A percentile compares a stretch with the other conserved stretches of the same genome.
Evolutionary conservation across 164 flowering plant genomes (phyloP).

Genomic region (Tetracentron sinense): DNA sequence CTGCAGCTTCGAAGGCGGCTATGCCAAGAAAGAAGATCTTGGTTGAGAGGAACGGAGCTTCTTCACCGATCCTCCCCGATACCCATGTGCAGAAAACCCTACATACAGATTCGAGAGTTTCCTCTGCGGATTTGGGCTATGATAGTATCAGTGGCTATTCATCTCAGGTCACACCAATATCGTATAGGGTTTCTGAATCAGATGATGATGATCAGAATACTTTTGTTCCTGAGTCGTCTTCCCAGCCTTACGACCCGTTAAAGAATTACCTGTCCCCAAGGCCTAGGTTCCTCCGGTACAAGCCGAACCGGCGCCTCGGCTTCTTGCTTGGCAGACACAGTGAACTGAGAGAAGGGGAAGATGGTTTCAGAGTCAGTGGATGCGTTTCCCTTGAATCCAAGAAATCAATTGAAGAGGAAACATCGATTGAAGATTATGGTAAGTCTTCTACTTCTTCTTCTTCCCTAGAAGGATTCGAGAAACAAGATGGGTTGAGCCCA

Average conservation of each 20-base stretch:
- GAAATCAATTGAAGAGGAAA: conserved; percentile 18
- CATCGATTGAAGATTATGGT: neutral
- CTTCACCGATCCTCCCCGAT: conserved; percentile 6
- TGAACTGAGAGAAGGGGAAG: conserved; percentile 1
- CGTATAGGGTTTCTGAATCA: conserved; percentile 5
- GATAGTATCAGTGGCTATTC: neutral
- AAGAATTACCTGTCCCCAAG: conserved; percentile 57
- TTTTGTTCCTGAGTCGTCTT: conserved; percentile 7
- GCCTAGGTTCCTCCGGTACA: conserved; percentile 53
- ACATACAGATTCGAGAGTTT: neutral
- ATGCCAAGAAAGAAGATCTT: conserved; percentile 37
- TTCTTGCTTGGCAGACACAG: conserved; percentile 18
- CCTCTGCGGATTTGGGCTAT: neutral
- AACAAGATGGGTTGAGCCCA: conserved; percentile 13
- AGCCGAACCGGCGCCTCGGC: conserved; percentile 37
- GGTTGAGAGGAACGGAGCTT: conserved; percentile 31
- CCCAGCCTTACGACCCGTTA: conserved; percentile 44
- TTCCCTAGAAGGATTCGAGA: conserved; percentile 9
- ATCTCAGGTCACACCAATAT: neutral
- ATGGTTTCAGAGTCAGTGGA: neutral
- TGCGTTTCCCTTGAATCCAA: conserved; percentile 16
- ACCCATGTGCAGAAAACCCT: conserved; percentile 16
- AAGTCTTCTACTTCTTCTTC: conserved; percentile 10
- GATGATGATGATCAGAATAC: conserved; percentile 6
- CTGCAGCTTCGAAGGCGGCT: conserved; percentile 33